phyloP scores from a whole-genome alignment of 306 rosid species.

The Cucurbita maxima region DNA sequence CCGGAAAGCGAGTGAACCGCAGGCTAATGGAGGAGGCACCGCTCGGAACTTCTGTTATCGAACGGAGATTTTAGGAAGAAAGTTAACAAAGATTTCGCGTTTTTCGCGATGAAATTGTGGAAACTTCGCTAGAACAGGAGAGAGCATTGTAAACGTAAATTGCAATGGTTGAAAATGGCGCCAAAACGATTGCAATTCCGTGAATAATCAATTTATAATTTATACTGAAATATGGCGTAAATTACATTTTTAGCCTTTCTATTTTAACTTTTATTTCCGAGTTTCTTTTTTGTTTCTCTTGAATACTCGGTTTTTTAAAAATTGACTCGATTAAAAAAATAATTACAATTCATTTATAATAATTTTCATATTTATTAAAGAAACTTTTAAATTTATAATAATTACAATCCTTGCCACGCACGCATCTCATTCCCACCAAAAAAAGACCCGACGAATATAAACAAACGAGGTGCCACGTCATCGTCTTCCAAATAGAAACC shows the following conservation, averaged over 20 bases:
- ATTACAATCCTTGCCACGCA: not conserved
- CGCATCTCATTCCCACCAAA: not conserved
- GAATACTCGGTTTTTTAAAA: too few relatives aligned
- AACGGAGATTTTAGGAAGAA: slow-evolving; percentile 48
- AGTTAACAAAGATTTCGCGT: slow-evolving; percentile 69
- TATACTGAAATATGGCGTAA: not conserved
- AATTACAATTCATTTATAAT: too few relatives aligned
- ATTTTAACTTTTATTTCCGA: not conserved
- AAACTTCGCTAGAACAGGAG: not conserved
- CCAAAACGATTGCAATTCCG: not conserved
- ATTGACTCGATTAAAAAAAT: too few relatives aligned
- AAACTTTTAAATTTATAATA: too few relatives aligned
- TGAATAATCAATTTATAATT: not conserved
- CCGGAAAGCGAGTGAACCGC: slow-evolving; percentile 11
- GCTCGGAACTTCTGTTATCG: slow-evolving; percentile 21
- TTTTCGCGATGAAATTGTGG: slow-evolving; percentile 4
- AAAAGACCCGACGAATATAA: not conserved
- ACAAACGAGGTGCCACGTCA: not conserved
- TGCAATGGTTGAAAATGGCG: not conserved
- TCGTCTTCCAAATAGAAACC: not conserved
- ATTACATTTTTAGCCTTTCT: not conserved
- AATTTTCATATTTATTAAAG: too few relatives aligned
- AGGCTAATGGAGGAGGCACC: not conserved
- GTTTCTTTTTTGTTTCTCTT: not conserved
- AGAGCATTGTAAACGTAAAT: not conserved